Base-by-base conservation (phyloP, 2,329 filamentous ascomycete genomes). In the Aspergillus amoenus region DNA sequence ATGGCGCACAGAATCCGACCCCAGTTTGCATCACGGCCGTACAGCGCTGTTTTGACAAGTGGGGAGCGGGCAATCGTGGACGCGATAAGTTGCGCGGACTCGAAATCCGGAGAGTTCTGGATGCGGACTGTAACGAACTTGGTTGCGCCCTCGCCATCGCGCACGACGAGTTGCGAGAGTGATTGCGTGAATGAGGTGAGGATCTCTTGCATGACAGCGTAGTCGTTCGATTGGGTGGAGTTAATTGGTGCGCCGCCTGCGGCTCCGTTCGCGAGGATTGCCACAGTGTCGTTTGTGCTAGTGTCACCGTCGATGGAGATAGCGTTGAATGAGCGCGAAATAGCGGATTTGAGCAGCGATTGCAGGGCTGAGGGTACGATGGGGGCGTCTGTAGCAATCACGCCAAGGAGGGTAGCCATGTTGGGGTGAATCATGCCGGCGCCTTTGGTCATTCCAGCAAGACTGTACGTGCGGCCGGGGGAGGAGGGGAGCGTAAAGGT, bases 401-500 rank as follows among this genome's bases (percentile, higher is more conserved):
- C 89, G 53, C 91, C 92, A 37, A 99, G 86, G 34, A 97, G 84
- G 1, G 94, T 99, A 30, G 92, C 94, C 93, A 99, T 96, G 80
- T 99, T 97, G 47, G 94, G 94, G 71, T 97, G 93, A 73, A 99
- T 96, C 94, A 99, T 99, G 70, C 94, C 94, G 5, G 94, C 94
- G 56, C 94, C 94, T 79, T 99, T 99, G 69, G 93, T 96, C 86
- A 96, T 95, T 66, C 94, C 94, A 12, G 91, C 92, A 49, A 99
- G 88, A 66, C 84, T 83, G 78, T 96, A 99, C 72, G 88, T 87
- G 49, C 85, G 80, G 17, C 81, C 81, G 0, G 90, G 86, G 4
- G 90, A 89, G 1, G 90, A 93, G 4, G 94, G 93, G 32, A 99
- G 85, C 27, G 81, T 86, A 76, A 97, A 99, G 13, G 86, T 86